Conservation (phyloP, 202 grass and related monocot species). For the Hordeum pubiflorum region DNA sequence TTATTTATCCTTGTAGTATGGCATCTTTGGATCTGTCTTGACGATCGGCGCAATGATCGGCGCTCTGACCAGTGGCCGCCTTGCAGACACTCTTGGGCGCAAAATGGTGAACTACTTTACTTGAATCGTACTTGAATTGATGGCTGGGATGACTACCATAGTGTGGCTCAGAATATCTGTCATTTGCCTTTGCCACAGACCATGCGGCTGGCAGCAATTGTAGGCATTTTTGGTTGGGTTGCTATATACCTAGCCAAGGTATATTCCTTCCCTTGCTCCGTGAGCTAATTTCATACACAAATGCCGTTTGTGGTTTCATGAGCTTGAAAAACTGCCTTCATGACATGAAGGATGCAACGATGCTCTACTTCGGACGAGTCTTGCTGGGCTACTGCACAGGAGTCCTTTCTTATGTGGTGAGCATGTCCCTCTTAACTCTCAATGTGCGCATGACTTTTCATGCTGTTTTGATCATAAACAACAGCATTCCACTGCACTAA, state of each 20-base stretch:
- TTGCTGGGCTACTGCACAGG: conserved; percentile 49
- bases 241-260: conserved; percentile 63
- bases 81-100: conserved; percentile 57
- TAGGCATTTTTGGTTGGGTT: conserved; percentile 64
- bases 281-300: background rate
- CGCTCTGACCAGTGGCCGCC: conserved; percentile 42
- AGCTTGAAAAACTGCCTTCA: background rate
- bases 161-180: background rate
- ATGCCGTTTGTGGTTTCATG: background rate
- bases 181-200: conserved; percentile 42
- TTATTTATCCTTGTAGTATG: conserved; percentile 45
- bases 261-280: background rate
- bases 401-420: conserved; percentile 81
- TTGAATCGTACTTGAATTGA: background rate
- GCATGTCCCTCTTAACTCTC: background rate
- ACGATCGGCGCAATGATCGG: conserved; percentile 65
- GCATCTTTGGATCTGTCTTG: conserved; percentile 62
- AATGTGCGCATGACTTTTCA: background rate
- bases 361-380: conserved; percentile 47
- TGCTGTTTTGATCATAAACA: background rate
- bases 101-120: conserved; percentile 41
- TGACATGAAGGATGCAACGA: conserved; percentile 26
- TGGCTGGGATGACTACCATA: background rate
- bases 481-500: background rate
- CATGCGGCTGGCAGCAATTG: conserved; percentile 50